Percentiles rank a stretch among this genome's conserved stretches.
These are phyloP conservation scores for Glutinoglossum americanum DNA, from an alignment of 495 filamentous ascomycete species.

Conservation along the genomic window DNA sequence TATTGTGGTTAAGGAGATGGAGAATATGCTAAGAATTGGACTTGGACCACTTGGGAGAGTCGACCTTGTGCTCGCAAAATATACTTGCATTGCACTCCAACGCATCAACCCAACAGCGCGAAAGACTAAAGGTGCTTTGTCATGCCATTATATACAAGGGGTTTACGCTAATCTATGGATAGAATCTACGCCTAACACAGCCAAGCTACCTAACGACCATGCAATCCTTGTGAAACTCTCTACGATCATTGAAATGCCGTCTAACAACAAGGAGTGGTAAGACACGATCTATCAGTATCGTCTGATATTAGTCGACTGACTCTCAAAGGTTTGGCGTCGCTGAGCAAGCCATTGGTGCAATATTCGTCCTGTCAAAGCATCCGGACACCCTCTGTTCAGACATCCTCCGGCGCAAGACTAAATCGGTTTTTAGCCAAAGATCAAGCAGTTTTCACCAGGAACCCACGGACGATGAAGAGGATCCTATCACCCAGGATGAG, in stretches of 20 bases:
- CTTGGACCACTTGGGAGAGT: conserved; percentile 56
- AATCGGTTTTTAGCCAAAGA: conserved; percentile 39
- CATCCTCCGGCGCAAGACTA: conserved; percentile 72
- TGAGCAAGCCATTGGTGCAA: conserved; percentile 88
- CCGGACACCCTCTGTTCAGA: conserved; percentile 88
- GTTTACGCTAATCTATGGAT: not conserved
- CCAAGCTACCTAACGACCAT: conserved; percentile 79
- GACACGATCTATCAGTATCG: not conserved
- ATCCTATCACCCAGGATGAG: conserved; percentile 4
- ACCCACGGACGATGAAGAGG: conserved; percentile 14
- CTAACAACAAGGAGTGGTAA: conserved; percentile 88
- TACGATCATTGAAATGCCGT: conserved; percentile 60
- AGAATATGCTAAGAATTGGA: conserved; percentile 78
- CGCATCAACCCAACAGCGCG: conserved; percentile 70
- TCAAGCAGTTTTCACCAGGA: conserved; percentile 12
- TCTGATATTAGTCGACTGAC: not conserved
- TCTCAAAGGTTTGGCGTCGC: conserved; percentile 48
- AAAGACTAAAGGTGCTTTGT: conserved; percentile 33
- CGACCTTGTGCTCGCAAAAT: conserved; percentile 79
- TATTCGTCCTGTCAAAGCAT: conserved; percentile 86
- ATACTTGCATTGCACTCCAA: conserved; percentile 78
- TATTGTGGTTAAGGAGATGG: conserved; percentile 82
- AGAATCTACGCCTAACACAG: conserved; percentile 39
- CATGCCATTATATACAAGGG: not conserved
- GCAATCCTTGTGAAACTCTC: conserved; percentile 61